Evolutionary conservation across 495 filamentous ascomycete genomes (phyloP).

Genomic region (Penicillium simplicissimum): DNA sequence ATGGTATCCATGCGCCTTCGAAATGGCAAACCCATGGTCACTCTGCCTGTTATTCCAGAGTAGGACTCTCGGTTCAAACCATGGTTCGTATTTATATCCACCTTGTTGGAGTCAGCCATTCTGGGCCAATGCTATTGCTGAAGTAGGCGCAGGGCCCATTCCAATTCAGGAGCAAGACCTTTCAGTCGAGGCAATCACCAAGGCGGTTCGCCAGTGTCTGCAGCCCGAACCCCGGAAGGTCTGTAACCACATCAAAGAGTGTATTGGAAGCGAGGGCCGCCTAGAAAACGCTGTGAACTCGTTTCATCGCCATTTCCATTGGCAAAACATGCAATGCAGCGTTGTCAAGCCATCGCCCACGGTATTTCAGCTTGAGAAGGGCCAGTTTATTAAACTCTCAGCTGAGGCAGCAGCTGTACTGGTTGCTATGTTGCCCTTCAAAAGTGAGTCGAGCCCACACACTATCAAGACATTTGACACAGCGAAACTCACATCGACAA

Average conservation of each 20-base stretch:
- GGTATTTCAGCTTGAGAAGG: not conserved
- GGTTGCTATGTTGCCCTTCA: slow-evolving; percentile 14
- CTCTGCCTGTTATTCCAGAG: slow-evolving; percentile 5
- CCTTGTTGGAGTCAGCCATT: not conserved
- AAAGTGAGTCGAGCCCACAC: slow-evolving; percentile 3
- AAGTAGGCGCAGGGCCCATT: not conserved
- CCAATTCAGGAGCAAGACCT: not conserved
- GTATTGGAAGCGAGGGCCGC: not conserved
- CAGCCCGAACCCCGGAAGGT: not conserved
- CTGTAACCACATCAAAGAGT: not conserved
- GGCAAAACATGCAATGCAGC: not conserved
- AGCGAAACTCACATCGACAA: not conserved
- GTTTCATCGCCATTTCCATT: slow-evolving; percentile 1
- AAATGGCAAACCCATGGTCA: slow-evolving; percentile 7
- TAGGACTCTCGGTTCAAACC: not conserved
- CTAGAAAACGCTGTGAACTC: slow-evolving; percentile 1
- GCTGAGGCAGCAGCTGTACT: not conserved
- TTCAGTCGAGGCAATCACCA: not conserved
- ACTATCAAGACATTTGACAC: not conserved
- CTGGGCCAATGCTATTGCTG: not conserved
- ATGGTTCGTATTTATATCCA: not conserved
- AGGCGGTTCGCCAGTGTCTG: not conserved
- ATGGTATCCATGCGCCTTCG: not conserved
- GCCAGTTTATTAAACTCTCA: not conserved
- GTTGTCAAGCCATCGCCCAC: not conserved